A percentile compares a stretch with the other conserved stretches of the same genome.
Conservation (phyloP, 192 early-diverging fungal genomes). For the Backusella liffmaniae region DNA sequence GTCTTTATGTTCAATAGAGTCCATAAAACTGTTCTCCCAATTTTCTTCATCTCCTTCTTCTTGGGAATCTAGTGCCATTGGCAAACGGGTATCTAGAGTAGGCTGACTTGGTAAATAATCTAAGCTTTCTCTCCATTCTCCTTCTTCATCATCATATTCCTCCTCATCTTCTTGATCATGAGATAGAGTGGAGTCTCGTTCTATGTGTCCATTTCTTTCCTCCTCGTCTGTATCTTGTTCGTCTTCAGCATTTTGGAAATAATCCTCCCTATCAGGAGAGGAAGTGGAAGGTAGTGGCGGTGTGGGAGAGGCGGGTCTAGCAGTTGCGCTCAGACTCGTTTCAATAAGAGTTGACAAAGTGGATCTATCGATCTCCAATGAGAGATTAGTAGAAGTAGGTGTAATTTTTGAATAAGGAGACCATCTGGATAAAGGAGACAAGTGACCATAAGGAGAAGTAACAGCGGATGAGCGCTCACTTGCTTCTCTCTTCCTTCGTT, state of each 20-base stretch:
- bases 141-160: background rate
- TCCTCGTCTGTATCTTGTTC: conserved; percentile 2
- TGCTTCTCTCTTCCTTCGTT: conserved; percentile 7
- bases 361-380: conserved; percentile 5
- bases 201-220: background rate
- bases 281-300: conserved; percentile 2
- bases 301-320: background rate
- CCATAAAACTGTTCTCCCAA: background rate
- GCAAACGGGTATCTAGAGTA: conserved; percentile 7
- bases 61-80: background rate
- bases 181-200: background rate
- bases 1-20: conserved; percentile 4
- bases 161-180: background rate
- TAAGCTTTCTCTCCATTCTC: conserved; percentile 2
- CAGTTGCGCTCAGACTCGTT: background rate
- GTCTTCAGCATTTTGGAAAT: background rate
- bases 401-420: background rate
- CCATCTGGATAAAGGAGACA: conserved; percentile 14
- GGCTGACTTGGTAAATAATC: conserved; percentile 7
- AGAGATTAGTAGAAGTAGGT: background rate
- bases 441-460: background rate
- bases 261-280: background rate
- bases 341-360: conserved; percentile 5
- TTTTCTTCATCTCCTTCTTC: background rate
- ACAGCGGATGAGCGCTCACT: background rate